These are phyloP conservation scores for Metarhizium album DNA, from an alignment of 2,329 filamentous ascomycete species.

Conservation along the genomic window DNA sequence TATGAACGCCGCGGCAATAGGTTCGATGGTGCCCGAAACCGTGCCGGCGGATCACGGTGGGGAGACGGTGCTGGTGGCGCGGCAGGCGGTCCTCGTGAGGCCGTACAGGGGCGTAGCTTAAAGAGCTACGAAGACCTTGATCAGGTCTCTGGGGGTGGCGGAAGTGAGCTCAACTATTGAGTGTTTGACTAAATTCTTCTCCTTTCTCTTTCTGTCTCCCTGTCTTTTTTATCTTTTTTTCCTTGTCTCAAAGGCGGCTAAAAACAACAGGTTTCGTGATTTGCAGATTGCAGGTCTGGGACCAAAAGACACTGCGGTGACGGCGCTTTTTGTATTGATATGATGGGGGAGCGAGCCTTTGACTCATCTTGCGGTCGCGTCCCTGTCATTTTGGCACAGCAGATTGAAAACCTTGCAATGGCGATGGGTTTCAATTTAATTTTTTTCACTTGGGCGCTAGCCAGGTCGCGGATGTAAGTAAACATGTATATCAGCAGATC, in stretches of 20 bases:
- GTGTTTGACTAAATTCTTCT: neutral
- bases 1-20: conserved; percentile 58
- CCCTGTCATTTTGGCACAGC: neutral
- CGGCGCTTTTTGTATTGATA: neutral
- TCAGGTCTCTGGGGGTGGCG: conserved; percentile 63
- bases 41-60: conserved; percentile 48
- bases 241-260: conserved; percentile 1
- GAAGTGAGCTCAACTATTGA: conserved; percentile 83
- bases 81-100: conserved; percentile 76
- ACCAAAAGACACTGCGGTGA: neutral
- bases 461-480: neutral
- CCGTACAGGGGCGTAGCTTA: conserved; percentile 81
- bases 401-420: neutral
- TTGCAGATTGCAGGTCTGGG: neutral
- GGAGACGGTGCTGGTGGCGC: conserved; percentile 67
- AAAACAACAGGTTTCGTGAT: neutral
- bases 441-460: conserved; percentile 1
- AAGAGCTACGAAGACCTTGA: conserved; percentile 98
- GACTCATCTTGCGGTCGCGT: neutral
- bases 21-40: conserved; percentile 41
- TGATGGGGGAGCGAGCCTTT: neutral
- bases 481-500: neutral
- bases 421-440: neutral
- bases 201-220: too few species aligned
- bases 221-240: too few species aligned